Conservation (phyloP, 768 basidiomycete genomes). For the Lentinula edodes region DNA sequence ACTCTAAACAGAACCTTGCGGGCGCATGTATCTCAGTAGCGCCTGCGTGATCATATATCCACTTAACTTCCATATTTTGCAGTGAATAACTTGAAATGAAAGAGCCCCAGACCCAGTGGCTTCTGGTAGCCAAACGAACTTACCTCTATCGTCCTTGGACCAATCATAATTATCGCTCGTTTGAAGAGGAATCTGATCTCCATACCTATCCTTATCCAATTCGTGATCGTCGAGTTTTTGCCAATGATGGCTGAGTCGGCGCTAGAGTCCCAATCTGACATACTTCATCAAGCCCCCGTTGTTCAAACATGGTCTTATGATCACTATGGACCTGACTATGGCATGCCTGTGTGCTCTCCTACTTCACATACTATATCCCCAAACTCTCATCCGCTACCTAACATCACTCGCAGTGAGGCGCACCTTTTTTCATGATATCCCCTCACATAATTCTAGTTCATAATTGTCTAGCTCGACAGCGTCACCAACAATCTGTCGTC, state of each 20-base stretch:
- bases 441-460: too few relatives aligned
- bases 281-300: not conserved
- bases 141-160: not conserved
- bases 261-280: not conserved
- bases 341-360: not conserved
- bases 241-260: not conserved
- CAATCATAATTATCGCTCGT: not conserved
- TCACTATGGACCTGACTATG: not conserved
- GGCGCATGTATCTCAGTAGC: not conserved
- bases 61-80: not conserved
- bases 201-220: not conserved
- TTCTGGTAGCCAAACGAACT: not conserved
- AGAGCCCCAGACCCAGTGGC: not conserved
- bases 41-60: not conserved
- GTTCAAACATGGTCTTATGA: not conserved
- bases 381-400: not conserved
- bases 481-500: not conserved
- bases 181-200: not conserved
- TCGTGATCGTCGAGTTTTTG: not conserved
- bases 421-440: too few relatives aligned
- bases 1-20: not conserved
- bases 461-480: not conserved
- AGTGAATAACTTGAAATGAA: not conserved
- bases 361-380: not conserved
- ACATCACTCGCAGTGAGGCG: not conserved